These are phyloP conservation scores for Colletotrichum siamense DNA, from an alignment of 2,329 filamentous ascomycete genomes.

Conservation along the genomic window DNA sequence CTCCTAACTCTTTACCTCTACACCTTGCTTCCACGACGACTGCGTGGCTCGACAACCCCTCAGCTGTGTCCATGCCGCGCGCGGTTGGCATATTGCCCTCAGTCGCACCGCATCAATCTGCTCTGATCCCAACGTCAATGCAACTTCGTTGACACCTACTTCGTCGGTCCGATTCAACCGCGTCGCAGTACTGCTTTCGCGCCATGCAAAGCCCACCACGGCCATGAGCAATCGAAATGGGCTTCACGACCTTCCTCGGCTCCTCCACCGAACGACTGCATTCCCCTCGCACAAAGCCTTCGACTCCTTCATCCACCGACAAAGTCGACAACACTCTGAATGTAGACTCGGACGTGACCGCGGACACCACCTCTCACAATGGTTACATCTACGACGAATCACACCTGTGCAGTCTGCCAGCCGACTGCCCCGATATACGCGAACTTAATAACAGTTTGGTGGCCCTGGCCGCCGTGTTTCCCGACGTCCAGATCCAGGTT, in stretches of 20 bases:
- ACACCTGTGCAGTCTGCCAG: constrained; percentile 52
- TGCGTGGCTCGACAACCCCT: background rate
- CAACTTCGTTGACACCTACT: background rate
- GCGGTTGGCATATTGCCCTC: background rate
- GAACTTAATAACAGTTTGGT: constrained; percentile 75
- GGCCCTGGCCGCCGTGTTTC: constrained; percentile 75
- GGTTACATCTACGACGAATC: constrained; percentile 62
- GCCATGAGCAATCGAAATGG: constrained; percentile 23
- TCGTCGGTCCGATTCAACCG: background rate
- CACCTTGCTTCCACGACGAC: background rate
- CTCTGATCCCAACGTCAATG: background rate
- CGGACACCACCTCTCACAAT: constrained; percentile 30
- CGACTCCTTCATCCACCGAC: background rate
- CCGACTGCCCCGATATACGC: constrained; percentile 66
- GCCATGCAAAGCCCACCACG: background rate
- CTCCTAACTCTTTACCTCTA: background rate
- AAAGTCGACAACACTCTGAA: background rate
- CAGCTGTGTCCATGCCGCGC: background rate
- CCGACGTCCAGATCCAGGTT: constrained; percentile 81
- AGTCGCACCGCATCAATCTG: background rate
- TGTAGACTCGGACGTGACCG: constrained; percentile 25
- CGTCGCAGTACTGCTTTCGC: background rate
- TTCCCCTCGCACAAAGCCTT: background rate
- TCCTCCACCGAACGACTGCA: constrained; percentile 16
- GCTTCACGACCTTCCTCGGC: constrained; percentile 23